Base-by-base conservation (phyloP, 164 flowering plant genomes). In the Nymphaea thermarum region DNA sequence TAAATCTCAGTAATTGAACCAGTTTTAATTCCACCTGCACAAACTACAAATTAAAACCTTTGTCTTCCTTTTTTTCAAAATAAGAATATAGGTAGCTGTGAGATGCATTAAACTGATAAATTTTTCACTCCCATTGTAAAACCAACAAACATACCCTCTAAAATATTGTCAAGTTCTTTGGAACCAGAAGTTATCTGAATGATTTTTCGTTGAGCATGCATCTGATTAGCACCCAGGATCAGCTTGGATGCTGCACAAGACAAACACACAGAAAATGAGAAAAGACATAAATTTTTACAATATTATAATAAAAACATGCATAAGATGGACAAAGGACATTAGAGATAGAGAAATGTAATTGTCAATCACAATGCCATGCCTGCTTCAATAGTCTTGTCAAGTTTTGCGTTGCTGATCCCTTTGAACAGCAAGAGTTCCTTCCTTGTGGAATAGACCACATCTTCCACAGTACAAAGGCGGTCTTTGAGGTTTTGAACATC, bases 121-220 rank as follows among this genome's bases (percentile, higher is more conserved):
- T 25, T 25, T 25, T 1, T 0, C 36, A 25, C 36, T 25, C 36
- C 36, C 36, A 25, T 25, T 25, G 36, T 25, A 25, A 25, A 25
- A 25, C 36, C 36, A 25, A 25, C 36, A 1, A 25, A 25, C 36
- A 25, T 25, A 25, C 36, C 36, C 1, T 25, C 36, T 75, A 93
- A 72, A 17, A 93, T 66, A 74, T 89, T 87, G 80, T 93, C 98
- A 68, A 93, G 96, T 68, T 93, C 98, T 68, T 84, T 86, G 16
- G 98, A 93, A 6, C 98, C 97, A 73, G 98, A 83, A 53, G 97
- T 83, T 72, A 93, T 86, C 74, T 89, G 97, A 76, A 93, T 91
- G 67, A 91, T 89, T 76, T 91, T 89, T 64, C 78, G 89, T 80
- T 96, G 36, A 25, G 36, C 36, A 25, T 25, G 36, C 1, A 25